phyloP scores from a whole-genome alignment of 2,329 filamentous ascomycete genomes.

The Verticillium nubilum region DNA sequence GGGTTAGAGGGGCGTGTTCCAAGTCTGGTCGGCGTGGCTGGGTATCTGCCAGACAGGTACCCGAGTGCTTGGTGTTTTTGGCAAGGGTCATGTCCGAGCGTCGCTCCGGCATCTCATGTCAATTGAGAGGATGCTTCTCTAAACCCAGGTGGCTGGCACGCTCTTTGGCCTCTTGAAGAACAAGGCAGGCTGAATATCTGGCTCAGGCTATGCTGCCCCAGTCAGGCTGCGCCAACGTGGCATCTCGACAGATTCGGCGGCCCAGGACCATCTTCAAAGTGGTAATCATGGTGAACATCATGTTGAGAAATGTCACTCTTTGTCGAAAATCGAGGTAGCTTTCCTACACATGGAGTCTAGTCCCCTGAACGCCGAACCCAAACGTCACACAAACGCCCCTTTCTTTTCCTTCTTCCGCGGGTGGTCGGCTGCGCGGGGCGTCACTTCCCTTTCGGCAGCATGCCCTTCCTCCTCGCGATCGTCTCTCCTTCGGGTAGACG shows the following conservation, averaged over 20 bases:
- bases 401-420: not conserved
- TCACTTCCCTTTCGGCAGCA: not conserved
- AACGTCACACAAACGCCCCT: conserved; percentile 2
- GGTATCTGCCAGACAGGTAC: not conserved
- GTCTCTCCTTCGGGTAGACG: not conserved
- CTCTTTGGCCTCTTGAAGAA: too few relatives aligned
- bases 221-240: too few relatives aligned
- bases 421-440: not conserved
- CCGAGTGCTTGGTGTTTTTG: not conserved
- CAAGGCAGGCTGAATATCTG: too few relatives aligned
- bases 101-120: not conserved
- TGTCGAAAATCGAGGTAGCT: not conserved
- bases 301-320: not conserved
- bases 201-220: too few relatives aligned
- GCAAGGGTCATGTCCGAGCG: not conserved
- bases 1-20: not conserved
- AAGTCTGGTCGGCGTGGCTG: not conserved
- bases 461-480: not conserved
- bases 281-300: not conserved
- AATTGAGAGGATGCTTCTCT: too few relatives aligned
- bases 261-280: not conserved
- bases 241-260: not conserved
- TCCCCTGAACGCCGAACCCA: conserved; percentile 3
- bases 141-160: too few relatives aligned
- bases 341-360: not conserved